Percentiles rank a stretch among this genome's conserved stretches.
Conservation (phyloP, 169 alveolate species). For the Cryptosporidium tyzzeri region DNA sequence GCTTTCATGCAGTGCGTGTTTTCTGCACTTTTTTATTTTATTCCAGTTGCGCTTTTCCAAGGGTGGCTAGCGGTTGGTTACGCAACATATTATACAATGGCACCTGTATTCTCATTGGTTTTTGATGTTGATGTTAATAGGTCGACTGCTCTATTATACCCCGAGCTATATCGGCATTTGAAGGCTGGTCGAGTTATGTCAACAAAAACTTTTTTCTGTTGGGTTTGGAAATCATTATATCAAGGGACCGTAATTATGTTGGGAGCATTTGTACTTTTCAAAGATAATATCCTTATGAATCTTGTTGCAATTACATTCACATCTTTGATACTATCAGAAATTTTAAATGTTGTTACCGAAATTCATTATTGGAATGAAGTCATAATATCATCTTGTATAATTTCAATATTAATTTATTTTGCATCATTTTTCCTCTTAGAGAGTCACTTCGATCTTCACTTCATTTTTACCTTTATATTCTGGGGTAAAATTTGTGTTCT, state of each 20-base stretch:
- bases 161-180: constrained; percentile 94
- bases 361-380: constrained; percentile 88
- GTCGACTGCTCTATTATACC: constrained; percentile 89
- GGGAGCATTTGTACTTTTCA: constrained; percentile 92
- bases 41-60: constrained; percentile 95
- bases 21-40: constrained; percentile 91
- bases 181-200: constrained; percentile 94
- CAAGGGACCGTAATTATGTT: constrained; percentile 96
- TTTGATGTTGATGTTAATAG: constrained; percentile 92
- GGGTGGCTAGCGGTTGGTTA: constrained; percentile 98
- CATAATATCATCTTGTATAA: constrained; percentile 60
- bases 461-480: constrained; percentile 89
- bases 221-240: constrained; percentile 94
- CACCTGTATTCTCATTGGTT: constrained; percentile 95
- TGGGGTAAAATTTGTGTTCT: constrained; percentile 90
- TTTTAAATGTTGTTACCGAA: constrained; percentile 93
- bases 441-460: constrained; percentile 90
- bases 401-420: constrained; percentile 64
- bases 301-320: constrained; percentile 96
- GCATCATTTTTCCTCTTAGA: constrained; percentile 90
- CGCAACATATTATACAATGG: constrained; percentile 94
- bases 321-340: constrained; percentile 93
- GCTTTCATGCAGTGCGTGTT: constrained; percentile 93
- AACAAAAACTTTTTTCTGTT: constrained; percentile 93
- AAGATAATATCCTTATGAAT: constrained; percentile 89